phyloP scores from a whole-genome alignment of 2,329 filamentous ascomycete species.

The Coniochaeta ligniaria region DNA sequence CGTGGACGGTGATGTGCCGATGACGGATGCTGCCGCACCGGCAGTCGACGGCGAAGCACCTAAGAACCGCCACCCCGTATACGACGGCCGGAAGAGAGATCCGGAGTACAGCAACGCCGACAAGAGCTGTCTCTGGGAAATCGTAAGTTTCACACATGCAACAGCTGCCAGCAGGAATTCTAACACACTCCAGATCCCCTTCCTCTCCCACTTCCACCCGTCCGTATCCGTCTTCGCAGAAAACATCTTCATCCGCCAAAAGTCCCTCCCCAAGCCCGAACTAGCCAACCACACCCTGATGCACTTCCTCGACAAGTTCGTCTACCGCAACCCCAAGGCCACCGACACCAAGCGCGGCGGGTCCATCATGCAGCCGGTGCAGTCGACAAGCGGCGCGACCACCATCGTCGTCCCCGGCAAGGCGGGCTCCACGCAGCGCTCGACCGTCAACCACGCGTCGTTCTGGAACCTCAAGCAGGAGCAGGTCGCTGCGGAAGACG shows the following conservation, averaged over 20 bases:
- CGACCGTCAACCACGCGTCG: constrained; percentile 68
- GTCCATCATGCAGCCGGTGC: constrained; percentile 89
- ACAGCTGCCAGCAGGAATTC: too few species aligned
- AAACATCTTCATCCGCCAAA: constrained; percentile 60
- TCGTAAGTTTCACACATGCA: constrained; percentile 33
- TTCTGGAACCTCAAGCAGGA: constrained; percentile 92
- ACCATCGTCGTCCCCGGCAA: constrained; percentile 51
- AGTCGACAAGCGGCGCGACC: constrained; percentile 38
- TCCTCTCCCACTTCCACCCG: constrained; percentile 81
- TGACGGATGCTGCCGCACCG: constrained; percentile 36
- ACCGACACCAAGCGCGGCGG: constrained; percentile 61
- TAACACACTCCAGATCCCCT: constrained; percentile 40
- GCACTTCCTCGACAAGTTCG: constrained; percentile 94
- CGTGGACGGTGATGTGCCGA: constrained; percentile 54
- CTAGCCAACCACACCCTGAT: constrained; percentile 84
- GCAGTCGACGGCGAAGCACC: constrained; percentile 10
- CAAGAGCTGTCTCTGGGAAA: constrained; percentile 85
- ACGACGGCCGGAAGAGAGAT: constrained; percentile 86
- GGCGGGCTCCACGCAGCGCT: constrained; percentile 25
- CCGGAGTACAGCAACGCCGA: constrained; percentile 93
- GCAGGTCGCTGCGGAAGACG: constrained; percentile 83
- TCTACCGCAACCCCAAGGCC: constrained; percentile 89
- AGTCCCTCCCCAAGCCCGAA: constrained; percentile 81
- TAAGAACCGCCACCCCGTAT: constrained; percentile 29
- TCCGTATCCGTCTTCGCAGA: constrained; percentile 81